phyloP scores from a whole-genome alignment of 2,329 filamentous ascomycete species.

The Cercospora nicotianae region DNA sequence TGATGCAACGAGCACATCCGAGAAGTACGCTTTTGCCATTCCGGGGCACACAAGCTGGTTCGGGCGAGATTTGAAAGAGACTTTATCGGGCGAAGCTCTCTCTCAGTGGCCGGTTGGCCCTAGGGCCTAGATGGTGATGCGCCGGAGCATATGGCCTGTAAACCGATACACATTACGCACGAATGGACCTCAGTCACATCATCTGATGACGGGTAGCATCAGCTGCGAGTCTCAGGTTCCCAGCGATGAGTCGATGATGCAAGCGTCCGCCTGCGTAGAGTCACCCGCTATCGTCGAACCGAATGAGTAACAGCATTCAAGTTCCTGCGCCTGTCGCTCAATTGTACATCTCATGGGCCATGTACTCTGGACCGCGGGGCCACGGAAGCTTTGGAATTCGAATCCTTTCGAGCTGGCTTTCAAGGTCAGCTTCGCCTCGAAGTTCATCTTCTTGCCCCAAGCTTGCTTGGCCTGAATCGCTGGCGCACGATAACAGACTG shows the following conservation, averaged over 20 bases:
- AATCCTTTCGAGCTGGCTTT: not conserved
- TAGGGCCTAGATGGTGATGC: not conserved
- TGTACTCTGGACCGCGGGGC: not conserved
- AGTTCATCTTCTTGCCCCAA: not conserved
- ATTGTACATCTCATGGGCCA: constrained; percentile 2
- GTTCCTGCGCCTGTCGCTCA: not conserved
- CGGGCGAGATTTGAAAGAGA: not conserved
- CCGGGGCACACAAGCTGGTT: not conserved
- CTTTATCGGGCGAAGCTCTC: not conserved
- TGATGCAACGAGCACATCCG: not conserved
- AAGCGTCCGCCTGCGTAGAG: not conserved
- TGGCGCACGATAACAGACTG: not conserved
- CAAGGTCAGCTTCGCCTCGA: not conserved
- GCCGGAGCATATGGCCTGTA: not conserved
- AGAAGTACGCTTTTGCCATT: not conserved
- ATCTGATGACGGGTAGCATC: not conserved
- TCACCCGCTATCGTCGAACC: not conserved
- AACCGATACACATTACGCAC: not conserved
- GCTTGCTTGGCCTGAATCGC: not conserved
- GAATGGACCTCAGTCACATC: not conserved
- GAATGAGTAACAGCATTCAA: not conserved
- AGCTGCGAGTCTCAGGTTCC: not conserved
- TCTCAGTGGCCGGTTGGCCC: not conserved
- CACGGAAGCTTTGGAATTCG: not conserved
- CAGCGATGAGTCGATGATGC: not conserved